phyloP scores from a whole-genome alignment of 2,329 filamentous ascomycete species.

The Trichoderma semiorbis region DNA sequence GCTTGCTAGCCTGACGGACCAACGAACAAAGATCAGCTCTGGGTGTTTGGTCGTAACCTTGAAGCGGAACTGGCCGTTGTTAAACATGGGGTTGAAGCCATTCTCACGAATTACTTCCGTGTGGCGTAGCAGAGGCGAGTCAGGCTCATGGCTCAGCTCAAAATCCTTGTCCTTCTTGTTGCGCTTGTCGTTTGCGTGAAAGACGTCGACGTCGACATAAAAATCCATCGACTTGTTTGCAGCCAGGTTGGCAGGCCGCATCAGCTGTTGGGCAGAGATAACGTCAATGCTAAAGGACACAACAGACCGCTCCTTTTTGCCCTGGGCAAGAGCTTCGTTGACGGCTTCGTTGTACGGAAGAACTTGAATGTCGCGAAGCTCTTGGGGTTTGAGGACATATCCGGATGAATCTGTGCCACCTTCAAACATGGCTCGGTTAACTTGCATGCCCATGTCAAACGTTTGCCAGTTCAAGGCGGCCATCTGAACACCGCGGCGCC shows the following conservation, averaged over 20 bases:
- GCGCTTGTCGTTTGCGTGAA: constrained; percentile 87
- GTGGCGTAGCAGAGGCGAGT: constrained; percentile 68
- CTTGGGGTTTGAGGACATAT: constrained; percentile 89
- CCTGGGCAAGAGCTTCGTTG: constrained; percentile 48
- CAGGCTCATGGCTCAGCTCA: constrained; percentile 42
- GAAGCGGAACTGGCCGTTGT: constrained; percentile 70
- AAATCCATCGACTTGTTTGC: constrained; percentile 76
- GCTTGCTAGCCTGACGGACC: constrained; percentile 82
- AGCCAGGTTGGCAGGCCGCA: constrained; percentile 72
- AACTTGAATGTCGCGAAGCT: constrained; percentile 70
- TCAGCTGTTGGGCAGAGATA: constrained; percentile 91
- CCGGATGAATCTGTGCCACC: constrained; percentile 81
- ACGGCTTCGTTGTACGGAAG: constrained; percentile 46
- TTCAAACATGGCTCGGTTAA: constrained; percentile 97
- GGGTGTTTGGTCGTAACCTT: constrained; percentile 90
- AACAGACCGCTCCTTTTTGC: constrained; percentile 74
- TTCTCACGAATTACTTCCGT: constrained; percentile 82
- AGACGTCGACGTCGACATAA: constrained; percentile 92
- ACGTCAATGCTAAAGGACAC: constrained; percentile 84
- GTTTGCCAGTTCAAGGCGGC: constrained; percentile 98
- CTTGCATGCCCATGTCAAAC: constrained; percentile 90
- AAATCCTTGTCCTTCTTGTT: constrained; percentile 77
- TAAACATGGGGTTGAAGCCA: constrained; percentile 86
- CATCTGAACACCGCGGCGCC: constrained; percentile 97
- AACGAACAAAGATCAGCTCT: constrained; percentile 88